Evolutionary conservation across 2,329 filamentous ascomycete species (phyloP).

Genomic region (Bisporella sp.): DNA sequence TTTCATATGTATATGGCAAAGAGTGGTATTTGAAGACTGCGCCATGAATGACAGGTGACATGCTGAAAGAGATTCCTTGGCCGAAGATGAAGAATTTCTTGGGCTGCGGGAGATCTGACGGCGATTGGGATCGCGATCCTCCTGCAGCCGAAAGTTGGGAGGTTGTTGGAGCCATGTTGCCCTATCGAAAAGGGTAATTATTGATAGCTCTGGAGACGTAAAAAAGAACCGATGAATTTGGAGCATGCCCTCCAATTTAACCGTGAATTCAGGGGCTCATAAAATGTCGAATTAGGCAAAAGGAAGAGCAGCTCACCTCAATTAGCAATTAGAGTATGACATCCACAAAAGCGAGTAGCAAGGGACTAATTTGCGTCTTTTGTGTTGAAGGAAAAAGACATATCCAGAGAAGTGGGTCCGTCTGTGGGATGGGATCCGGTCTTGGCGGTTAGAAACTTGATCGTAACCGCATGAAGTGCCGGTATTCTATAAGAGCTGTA

Average conservation of each 20-base stretch:
- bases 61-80: conserved; percentile 60
- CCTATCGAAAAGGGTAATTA: background rate
- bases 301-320: background rate
- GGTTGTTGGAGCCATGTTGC: background rate
- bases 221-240: background rate
- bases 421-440: background rate
- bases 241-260: background rate
- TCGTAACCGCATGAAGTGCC: background rate
- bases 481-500: background rate
- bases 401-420: background rate
- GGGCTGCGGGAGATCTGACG: background rate
- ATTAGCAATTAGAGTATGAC: background rate
- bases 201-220: background rate
- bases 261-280: background rate
- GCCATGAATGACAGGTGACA: conserved; percentile 71
- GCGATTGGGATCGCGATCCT: background rate
- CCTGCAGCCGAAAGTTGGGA: background rate
- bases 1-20: conserved; percentile 57
- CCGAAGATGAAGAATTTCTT: conserved; percentile 39
- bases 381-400: background rate
- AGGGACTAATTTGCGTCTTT: background rate
- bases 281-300: background rate
- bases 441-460: background rate
- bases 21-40: conserved; percentile 57
- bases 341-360: background rate